phyloP scores from a whole-genome alignment of 192 early-diverging fungal genomes.

The Coemansia sp. region DNA sequence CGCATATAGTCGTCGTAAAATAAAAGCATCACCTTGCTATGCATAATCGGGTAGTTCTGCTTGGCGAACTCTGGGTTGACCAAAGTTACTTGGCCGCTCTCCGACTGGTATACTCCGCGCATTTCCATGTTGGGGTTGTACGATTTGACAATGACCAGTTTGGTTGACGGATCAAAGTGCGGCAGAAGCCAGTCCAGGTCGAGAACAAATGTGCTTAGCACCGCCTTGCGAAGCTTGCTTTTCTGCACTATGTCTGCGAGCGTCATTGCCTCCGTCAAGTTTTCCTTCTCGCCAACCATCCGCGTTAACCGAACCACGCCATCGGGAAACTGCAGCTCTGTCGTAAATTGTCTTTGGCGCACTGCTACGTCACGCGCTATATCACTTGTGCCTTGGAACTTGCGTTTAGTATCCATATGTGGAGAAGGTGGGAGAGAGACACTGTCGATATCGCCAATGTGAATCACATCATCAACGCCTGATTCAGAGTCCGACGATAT shows the following conservation, averaged over 20 bases:
- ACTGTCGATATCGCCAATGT: background rate
- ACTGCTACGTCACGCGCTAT: background rate
- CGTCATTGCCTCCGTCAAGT: slow-evolving; percentile 1
- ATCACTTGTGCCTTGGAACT: background rate
- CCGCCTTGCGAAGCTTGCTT: slow-evolving; percentile 46
- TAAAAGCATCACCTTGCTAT: slow-evolving; percentile 66
- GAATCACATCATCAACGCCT: background rate
- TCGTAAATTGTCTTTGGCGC: background rate
- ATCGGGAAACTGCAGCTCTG: slow-evolving; percentile 19
- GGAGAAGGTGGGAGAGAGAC: background rate
- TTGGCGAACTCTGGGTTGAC: slow-evolving; percentile 55
- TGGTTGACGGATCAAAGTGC: slow-evolving; percentile 34
- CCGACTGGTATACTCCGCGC: slow-evolving; percentile 26
- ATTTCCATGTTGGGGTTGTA: slow-evolving; percentile 14
- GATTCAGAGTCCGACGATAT: slow-evolving; percentile 22
- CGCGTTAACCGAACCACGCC: slow-evolving; percentile 19
- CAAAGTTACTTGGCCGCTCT: slow-evolving; percentile 20
- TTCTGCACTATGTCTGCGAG: slow-evolving; percentile 20
- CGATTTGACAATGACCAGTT: slow-evolving; percentile 33
- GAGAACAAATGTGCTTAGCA: slow-evolving; percentile 58
- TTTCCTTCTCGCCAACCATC: slow-evolving; percentile 7
- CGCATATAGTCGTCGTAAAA: slow-evolving; percentile 58
- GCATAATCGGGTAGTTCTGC: slow-evolving; percentile 56
- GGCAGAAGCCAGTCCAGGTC: slow-evolving; percentile 55
- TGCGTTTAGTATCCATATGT: background rate